Percentiles rank a stretch among this genome's conserved stretches.
phyloP scores from a whole-genome alignment of 495 filamentous ascomycete genomes.

The Daldinia concentrica region DNA sequence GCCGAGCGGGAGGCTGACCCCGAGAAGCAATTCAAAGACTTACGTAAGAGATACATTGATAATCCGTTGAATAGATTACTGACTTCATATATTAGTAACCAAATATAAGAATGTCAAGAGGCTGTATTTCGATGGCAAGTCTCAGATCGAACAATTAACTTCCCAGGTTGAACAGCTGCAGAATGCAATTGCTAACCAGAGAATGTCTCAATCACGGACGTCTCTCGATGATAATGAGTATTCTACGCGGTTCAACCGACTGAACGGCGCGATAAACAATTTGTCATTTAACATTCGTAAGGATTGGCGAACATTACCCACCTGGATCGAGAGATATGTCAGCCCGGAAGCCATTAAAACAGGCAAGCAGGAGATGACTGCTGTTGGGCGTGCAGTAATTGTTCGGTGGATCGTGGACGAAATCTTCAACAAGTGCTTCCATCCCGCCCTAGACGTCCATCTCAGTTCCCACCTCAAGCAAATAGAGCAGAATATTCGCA shows the following conservation, averaged over 20 bases:
- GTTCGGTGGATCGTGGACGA: slow-evolving; percentile 92
- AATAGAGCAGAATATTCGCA: slow-evolving; percentile 90
- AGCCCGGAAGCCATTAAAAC: slow-evolving; percentile 82
- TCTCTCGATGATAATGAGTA: slow-evolving; percentile 98
- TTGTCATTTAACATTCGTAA: slow-evolving; percentile 94
- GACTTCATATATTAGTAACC: slow-evolving; percentile 64
- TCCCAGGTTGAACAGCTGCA: slow-evolving; percentile 93
- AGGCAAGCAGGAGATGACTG: slow-evolving; percentile 96
- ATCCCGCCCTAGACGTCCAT: slow-evolving; percentile 79
- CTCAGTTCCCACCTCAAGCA: slow-evolving; percentile 82
- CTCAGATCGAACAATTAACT: slow-evolving; percentile 86
- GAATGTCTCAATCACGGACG: slow-evolving; percentile 92
- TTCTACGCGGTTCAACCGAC: slow-evolving; percentile 83
- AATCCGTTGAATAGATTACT: slow-evolving; percentile 12
- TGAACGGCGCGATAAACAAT: slow-evolving; percentile 95
- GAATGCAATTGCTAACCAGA: slow-evolving; percentile 94
- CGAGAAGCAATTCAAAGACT: slow-evolving; percentile 68
- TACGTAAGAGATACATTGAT: slow-evolving; percentile 63
- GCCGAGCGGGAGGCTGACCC: slow-evolving; percentile 63
- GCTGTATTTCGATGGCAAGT: slow-evolving; percentile 94
- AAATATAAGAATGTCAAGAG: slow-evolving; percentile 99
- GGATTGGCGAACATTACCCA: slow-evolving; percentile 82
- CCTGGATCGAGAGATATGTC: slow-evolving; percentile 79
- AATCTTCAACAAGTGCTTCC: slow-evolving; percentile 89
- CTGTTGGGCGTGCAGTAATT: slow-evolving; percentile 89